These are phyloP conservation scores for Acacia concinna DNA, from an alignment of 331 rosid genomes.

Conservation along the genomic window DNA sequence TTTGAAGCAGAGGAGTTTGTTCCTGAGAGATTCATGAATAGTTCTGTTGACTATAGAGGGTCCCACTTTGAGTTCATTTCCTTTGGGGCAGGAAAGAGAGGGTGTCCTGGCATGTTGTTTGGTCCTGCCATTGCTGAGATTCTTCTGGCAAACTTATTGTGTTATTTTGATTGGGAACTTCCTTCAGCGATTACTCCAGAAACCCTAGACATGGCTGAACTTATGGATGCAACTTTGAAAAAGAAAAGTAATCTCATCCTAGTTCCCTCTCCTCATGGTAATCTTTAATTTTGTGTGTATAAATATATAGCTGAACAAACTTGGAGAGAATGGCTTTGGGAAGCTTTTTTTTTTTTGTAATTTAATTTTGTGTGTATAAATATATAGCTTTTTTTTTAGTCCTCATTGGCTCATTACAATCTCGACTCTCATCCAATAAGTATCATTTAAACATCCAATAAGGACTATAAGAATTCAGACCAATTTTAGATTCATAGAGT, in stretches of 20 bases:
- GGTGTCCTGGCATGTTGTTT: neutral
- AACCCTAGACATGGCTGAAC: slow-evolving; percentile 35
- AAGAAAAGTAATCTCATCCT: neutral
- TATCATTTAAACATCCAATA: too few relatives aligned
- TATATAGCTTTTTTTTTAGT: too few relatives aligned
- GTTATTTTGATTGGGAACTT: slow-evolving; percentile 41
- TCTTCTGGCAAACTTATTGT: slow-evolving; percentile 23
- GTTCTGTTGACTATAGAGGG: slow-evolving; percentile 30
- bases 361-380: too few relatives aligned
- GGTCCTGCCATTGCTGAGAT: slow-evolving; percentile 20
- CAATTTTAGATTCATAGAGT: too few relatives aligned
- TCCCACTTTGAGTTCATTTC: slow-evolving; percentile 22
- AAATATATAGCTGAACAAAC: neutral
- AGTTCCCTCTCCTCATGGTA: neutral
- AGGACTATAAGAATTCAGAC: too few relatives aligned
- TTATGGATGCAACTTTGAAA: neutral
- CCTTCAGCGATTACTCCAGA: slow-evolving; percentile 20
- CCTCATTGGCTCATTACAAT: too few relatives aligned
- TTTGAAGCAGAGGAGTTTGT: slow-evolving; percentile 12
- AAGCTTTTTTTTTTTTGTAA: too few relatives aligned
- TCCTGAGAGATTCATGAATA: slow-evolving; percentile 36
- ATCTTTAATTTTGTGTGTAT: neutral
- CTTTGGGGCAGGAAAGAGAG: neutral
- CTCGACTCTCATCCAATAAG: too few relatives aligned
- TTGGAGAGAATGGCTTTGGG: neutral